Evolutionary conservation across 768 basidiomycete species (phyloP), one percentile per base, ranked within the genome.

Genomic region (Royoungia palumana): DNA sequence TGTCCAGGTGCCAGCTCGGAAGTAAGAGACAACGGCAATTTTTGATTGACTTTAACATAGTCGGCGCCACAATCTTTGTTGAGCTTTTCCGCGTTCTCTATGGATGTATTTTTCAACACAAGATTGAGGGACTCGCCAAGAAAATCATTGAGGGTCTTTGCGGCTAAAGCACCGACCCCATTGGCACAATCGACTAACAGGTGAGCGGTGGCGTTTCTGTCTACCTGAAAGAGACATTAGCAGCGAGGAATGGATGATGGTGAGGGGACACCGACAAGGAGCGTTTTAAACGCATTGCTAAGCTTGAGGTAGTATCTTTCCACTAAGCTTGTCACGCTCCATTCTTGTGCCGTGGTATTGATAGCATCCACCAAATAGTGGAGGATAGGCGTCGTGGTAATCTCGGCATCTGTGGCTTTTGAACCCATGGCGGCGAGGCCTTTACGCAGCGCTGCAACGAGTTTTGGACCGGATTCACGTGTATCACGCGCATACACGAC

Each of bases 111-210:
- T 59, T 83, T 77, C 34, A 91, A 72, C 49, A 79, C 69, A 39
- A 97, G 62, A 21, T 79, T 74, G 25, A 98, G 68, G 7, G 72
- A 75, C 21, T 73, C 73, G 16, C 77, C 79, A 20, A 96, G 78
- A 45, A 80, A 75, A 46, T 77, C 69, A 5, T 74, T 62, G 34
- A 98, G 72, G 36, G 77, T 79, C 28, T 72, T 71, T 12, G 89
- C 83, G 34, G 87, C 84, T 7, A 76, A 72, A 14, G 88, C 82
- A 40, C 96, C 96, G 20, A 99, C 96, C 22, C 96, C 96, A 65
- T 99, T 98, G n/a, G 96, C 96, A 65, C 96, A 98, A 67, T 99
- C 96, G 35, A 99, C 75, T n/a, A 88, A 66, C 40, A 99, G 62
- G 32, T 83, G 80, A 14, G 77, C 67, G 11, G 77, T 44, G 73